phyloP scores from a whole-genome alignment of 257 asterid genomes.

The Craterostigma plantagineum region DNA sequence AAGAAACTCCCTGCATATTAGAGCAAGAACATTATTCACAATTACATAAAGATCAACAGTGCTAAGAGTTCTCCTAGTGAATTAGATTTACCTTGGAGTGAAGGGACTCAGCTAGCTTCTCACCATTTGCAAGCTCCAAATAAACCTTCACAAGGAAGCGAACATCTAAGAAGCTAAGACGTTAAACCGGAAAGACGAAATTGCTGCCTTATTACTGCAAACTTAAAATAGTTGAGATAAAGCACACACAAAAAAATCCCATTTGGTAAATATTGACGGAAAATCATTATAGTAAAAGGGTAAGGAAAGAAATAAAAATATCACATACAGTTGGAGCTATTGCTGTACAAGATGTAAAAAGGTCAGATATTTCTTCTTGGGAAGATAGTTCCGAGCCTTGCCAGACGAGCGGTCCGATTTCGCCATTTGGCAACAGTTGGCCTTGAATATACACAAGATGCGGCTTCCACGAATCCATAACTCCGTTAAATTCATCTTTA shows the following conservation, averaged over 20 bases:
- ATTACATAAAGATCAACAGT: slow-evolving; percentile 7
- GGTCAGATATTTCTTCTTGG: slow-evolving; percentile 41
- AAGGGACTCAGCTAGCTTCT: slow-evolving; percentile 62
- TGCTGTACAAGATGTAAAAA: slow-evolving; percentile 39
- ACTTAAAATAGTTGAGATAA: slow-evolving; percentile 1
- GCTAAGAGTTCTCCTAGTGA: not conserved
- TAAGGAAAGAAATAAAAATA: not conserved
- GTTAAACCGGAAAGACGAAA: too few relatives aligned
- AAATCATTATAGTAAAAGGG: not conserved
- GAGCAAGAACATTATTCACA: slow-evolving; percentile 1
- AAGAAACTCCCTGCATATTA: slow-evolving; percentile 58
- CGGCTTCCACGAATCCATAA: slow-evolving; percentile 59
- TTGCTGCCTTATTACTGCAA: too few relatives aligned
- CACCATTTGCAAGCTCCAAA: slow-evolving; percentile 80
- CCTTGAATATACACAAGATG: slow-evolving; percentile 75
- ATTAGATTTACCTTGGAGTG: slow-evolving; percentile 50
- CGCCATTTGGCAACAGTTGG: slow-evolving; percentile 35
- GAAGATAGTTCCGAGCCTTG: slow-evolving; percentile 49
- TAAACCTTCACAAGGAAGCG: slow-evolving; percentile 49
- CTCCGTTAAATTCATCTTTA: slow-evolving; percentile 47
- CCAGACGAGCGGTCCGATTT: slow-evolving; percentile 46
- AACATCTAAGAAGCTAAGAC: slow-evolving; percentile 10
- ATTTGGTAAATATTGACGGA: too few relatives aligned
- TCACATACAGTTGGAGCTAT: slow-evolving; percentile 35
- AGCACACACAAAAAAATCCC: not conserved